These are phyloP conservation scores for Neonectria punicea DNA, from an alignment of 2,329 filamentous ascomycete species.

Conservation along the genomic window DNA sequence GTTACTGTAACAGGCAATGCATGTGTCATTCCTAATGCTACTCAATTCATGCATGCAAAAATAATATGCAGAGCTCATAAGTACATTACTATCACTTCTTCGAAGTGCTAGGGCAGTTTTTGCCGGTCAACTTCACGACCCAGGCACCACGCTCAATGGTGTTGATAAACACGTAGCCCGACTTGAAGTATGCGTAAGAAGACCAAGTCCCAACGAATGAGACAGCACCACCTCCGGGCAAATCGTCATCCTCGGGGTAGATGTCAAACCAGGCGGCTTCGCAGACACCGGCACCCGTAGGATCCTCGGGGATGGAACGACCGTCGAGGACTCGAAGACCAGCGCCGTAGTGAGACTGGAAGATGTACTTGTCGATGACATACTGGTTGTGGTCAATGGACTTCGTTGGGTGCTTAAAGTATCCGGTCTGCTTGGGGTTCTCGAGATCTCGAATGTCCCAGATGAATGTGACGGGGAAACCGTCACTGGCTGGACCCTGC, in stretches of 20 bases:
- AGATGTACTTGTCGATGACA: slow-evolving; percentile 54
- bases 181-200: slow-evolving; percentile 60
- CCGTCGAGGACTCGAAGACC: slow-evolving; percentile 57
- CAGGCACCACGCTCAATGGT: slow-evolving; percentile 63
- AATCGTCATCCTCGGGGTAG: slow-evolving; percentile 60
- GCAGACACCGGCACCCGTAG: slow-evolving; percentile 56
- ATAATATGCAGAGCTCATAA: not conserved
- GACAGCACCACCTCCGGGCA: slow-evolving; percentile 50
- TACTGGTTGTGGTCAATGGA: slow-evolving; percentile 63
- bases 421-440: slow-evolving; percentile 55
- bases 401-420: slow-evolving; percentile 52
- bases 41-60: not conserved
- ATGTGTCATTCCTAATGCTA: not conserved
- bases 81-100: not conserved
- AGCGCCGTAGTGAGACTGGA: slow-evolving; percentile 62
- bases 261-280: slow-evolving; percentile 63
- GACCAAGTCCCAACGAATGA: slow-evolving; percentile 59
- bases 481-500: slow-evolving; percentile 53
- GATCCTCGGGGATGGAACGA: slow-evolving; percentile 51
- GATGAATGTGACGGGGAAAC: slow-evolving; percentile 61
- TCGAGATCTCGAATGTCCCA: slow-evolving; percentile 59
- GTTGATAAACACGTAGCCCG: slow-evolving; percentile 61
- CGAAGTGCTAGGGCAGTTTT: slow-evolving; percentile 21
- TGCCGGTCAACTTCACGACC: slow-evolving; percentile 52
- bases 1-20: not conserved